Evolutionary conservation across 257 asterid genomes (phyloP).

Genomic region (Nemophila menziesii): DNA sequence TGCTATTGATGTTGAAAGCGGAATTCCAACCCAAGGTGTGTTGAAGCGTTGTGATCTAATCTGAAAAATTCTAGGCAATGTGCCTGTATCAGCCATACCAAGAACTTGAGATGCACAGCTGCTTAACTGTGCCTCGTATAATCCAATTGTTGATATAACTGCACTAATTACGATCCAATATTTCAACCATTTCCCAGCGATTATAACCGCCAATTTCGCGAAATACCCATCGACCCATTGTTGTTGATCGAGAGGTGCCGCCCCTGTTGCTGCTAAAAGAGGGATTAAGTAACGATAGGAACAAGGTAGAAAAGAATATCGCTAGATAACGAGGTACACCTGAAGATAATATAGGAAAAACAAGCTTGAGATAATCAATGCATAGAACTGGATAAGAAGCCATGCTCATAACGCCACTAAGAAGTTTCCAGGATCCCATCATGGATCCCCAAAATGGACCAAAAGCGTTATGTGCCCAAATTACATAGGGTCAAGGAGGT

Average conservation of each 20-base stretch:
- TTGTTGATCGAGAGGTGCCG: constrained; percentile 42
- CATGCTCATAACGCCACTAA: constrained; percentile 11
- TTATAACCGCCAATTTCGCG: constrained; percentile 42
- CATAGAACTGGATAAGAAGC: constrained; percentile 12
- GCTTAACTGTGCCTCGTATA: constrained; percentile 65
- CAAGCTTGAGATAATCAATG: constrained; percentile 10
- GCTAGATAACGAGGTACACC: constrained; percentile 12
- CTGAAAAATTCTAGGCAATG: constrained; percentile 33
- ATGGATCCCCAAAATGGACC: no score
- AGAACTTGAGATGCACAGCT: constrained; percentile 43
- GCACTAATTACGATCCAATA: constrained; percentile 68
- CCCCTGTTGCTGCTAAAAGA: constrained; percentile 54
- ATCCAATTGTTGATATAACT: constrained; percentile 42
- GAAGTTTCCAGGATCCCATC: constrained; percentile 12
- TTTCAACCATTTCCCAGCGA: constrained; percentile 60
- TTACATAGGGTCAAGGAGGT: no score
- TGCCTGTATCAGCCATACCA: constrained; percentile 50
- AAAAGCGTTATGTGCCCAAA: constrained; percentile 11
- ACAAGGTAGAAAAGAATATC: constrained; percentile 6
- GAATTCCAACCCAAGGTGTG: constrained; percentile 69
- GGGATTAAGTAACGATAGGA: constrained; percentile 41
- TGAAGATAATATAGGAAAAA: constrained; percentile 11
- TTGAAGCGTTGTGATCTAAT: constrained; percentile 43
- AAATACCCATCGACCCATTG: constrained; percentile 56
- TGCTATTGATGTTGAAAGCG: constrained; percentile 34